Base-by-base conservation (phyloP, 805 yeast genomes). In the Barnettozyma salicaria region DNA sequence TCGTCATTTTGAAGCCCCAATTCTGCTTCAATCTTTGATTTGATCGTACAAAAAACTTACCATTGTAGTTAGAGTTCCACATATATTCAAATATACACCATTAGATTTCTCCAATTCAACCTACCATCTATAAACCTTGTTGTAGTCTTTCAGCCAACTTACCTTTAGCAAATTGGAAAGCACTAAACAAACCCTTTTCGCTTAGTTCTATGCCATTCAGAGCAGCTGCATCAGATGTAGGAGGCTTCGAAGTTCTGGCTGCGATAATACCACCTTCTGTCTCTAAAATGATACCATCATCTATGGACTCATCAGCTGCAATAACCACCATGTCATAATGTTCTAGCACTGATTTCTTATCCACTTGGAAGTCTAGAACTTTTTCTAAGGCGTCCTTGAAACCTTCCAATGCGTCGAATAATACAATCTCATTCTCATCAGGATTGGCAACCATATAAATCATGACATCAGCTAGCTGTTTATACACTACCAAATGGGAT, bases 231-330 rank as follows among this genome's bases (percentile, higher is more conserved):
- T 87, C 96, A 46, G 71, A 76, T 23, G 76, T 61, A 31, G 96
- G 95, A 22, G 92, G 79, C 42, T 77, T 75, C n/a, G 97, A 84
- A 19, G 89, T 96, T 63, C 98, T 76, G 12, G 94, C 76, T 3
- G 90, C 89, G 49, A 92, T 84, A 28, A 85, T 78, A 24, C 81
- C 76, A 5, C 95, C 78, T 53, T 92, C 97, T 19, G 88, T 81
- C 60, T 92, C 97, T 49, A 92, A 70, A 39, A 92, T 78, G 45
- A 92, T 77, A 27, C 97, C 98, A 56, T 89, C 95, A 57, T 92
- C 98, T 34, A 92, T 69, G 8, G 94, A 73, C 63, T 92, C 97
- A 60, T 92, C 98, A 30, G 89, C 74, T 4, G 94, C 85, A 58
- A 92, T 71, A 30, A 86, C 69, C 26, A 88, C 81, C 68, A 85